A percentile compares a stretch with the other conserved stretches of the same genome.
These are phyloP conservation scores for Citrus australasica DNA, from an alignment of 345 rosid species.

Conservation along the genomic window DNA sequence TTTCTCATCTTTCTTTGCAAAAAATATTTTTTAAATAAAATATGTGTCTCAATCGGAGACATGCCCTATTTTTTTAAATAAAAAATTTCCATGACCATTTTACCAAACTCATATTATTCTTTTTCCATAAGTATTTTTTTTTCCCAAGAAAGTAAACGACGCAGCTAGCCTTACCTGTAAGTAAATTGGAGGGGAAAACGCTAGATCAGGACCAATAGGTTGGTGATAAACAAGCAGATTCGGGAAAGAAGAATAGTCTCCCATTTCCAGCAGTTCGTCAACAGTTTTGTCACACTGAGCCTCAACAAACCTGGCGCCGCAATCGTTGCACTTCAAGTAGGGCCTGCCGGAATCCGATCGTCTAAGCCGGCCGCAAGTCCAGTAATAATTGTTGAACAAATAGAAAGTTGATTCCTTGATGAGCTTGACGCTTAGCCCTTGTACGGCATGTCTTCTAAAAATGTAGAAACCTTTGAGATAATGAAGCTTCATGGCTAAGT, in stretches of 20 bases:
- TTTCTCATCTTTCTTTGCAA: no score
- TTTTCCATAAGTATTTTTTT: no score
- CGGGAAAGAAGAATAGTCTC: constrained; percentile 31
- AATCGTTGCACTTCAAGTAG: constrained; percentile 73
- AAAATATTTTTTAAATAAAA: no score
- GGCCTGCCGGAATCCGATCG: constrained; percentile 54
- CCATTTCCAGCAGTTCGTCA: constrained; percentile 58
- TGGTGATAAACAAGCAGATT: constrained; percentile 47
- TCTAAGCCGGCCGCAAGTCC: constrained; percentile 49
- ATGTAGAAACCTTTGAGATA: constrained; percentile 55
- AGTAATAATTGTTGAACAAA: constrained; percentile 40
- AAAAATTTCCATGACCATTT: no score
- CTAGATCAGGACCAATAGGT: constrained; percentile 70
- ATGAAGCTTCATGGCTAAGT: constrained; percentile 84
- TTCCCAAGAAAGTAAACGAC: fast-evolving
- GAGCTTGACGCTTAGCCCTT: constrained; percentile 31
- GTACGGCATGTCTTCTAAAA: constrained; percentile 36
- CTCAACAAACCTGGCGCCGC: constrained; percentile 62
- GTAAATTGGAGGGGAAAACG: constrained; percentile 56
- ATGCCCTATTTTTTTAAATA: no score
- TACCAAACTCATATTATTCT: fast-evolving
- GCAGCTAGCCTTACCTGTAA: constrained; percentile 45
- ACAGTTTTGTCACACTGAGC: constrained; percentile 57
- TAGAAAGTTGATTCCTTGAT: constrained; percentile 57
- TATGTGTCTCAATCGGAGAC: no score